Conservation (phyloP, 306 rosid species). For the Cucurbita ficifolia region DNA sequence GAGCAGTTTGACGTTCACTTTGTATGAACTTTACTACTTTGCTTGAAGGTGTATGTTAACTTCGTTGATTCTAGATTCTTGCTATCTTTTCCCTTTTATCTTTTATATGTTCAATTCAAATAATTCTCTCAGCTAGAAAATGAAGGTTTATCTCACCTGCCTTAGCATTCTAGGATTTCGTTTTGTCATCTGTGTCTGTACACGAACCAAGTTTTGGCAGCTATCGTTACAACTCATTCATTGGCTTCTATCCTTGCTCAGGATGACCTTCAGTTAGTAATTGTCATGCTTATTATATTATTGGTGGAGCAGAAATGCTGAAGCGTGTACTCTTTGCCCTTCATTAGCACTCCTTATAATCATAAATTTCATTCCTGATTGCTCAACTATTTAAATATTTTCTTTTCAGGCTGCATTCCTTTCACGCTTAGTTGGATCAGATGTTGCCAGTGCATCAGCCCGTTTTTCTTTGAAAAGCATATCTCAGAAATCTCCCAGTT, state of each 20-base stretch:
- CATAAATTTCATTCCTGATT: background rate
- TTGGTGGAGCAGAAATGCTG: background rate
- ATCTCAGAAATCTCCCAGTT: conserved; percentile 45
- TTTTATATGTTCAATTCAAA: background rate
- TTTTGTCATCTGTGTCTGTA: background rate
- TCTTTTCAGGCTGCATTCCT: conserved; percentile 62
- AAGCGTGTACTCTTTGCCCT: background rate
- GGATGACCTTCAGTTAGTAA: background rate
- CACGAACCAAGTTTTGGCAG: background rate
- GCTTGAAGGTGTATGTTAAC: background rate
- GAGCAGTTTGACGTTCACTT: conserved; percentile 2
- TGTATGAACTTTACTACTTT: background rate
- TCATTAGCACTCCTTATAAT: background rate
- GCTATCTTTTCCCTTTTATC: background rate
- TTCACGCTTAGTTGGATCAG: conserved; percentile 61
- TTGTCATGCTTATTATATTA: background rate
- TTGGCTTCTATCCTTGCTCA: background rate
- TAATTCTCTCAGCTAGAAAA: background rate
- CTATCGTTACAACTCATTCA: background rate
- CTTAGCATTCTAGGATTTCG: background rate
- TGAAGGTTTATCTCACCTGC: background rate
- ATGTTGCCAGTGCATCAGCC: conserved; percentile 64
- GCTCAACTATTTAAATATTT: background rate
- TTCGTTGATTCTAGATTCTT: background rate
- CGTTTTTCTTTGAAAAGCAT: conserved; percentile 56